Conservation (phyloP, 352 stramenopile genomes). For the Nothophytophthora sp. region DNA sequence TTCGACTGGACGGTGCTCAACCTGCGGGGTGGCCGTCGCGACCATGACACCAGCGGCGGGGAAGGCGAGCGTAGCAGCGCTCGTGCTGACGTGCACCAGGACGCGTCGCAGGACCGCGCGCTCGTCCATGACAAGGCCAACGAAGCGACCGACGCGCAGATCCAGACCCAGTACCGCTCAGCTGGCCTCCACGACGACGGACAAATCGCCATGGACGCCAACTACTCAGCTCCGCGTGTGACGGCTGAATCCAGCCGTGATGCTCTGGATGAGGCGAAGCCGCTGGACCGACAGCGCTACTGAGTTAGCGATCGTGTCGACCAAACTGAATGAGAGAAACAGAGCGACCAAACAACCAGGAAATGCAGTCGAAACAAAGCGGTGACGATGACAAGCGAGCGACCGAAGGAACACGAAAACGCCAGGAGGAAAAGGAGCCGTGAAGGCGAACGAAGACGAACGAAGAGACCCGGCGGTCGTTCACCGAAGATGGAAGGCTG, state of each 20-base stretch:
- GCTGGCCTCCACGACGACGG: constrained; percentile 54
- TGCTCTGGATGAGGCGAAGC: constrained; percentile 61
- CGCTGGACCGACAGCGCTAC: constrained; percentile 79
- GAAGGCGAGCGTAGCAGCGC: constrained; percentile 65
- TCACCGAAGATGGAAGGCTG: constrained; percentile 34
- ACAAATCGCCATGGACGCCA: constrained; percentile 47
- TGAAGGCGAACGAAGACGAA: constrained; percentile 22
- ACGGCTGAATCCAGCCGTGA: constrained; percentile 63
- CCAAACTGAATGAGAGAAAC: constrained; percentile 22
- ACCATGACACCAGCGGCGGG: constrained; percentile 59
- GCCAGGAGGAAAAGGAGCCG: constrained; percentile 15
- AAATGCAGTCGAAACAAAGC: constrained; percentile 30
- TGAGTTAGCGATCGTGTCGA: constrained; percentile 26
- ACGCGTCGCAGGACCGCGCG: constrained; percentile 59
- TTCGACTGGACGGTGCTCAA: constrained; percentile 99
- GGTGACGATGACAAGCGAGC: constrained; percentile 24
- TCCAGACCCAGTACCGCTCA: constrained; percentile 55
- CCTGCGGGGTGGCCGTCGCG: constrained; percentile 65
- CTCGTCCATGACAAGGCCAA: constrained; percentile 73
- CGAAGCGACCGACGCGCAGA: constrained; percentile 46
- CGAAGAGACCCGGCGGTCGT: constrained; percentile 28
- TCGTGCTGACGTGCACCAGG: constrained; percentile 54
- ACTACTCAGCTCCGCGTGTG: constrained; percentile 62
- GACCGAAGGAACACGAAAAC: constrained; percentile 23
- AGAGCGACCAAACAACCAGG: constrained; percentile 18